These are phyloP conservation scores for Mortierella sp. DNA, from an alignment of 371 early-diverging fungal species.

Conservation along the genomic window DNA sequence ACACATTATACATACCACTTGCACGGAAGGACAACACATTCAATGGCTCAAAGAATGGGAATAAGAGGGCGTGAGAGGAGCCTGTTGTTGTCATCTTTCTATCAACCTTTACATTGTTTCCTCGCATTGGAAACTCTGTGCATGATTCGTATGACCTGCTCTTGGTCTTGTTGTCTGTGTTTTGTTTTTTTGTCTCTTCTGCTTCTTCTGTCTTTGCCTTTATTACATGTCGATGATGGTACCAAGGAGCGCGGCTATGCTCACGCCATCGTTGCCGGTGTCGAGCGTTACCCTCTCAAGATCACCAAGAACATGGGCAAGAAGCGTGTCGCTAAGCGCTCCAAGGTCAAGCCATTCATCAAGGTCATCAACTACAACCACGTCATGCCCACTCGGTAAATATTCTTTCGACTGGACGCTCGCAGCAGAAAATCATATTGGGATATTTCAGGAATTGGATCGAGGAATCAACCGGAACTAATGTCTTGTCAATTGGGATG, in stretches of 20 bases:
- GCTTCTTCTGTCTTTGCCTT: slow-evolving; percentile 19
- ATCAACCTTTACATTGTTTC: slow-evolving; percentile 33
- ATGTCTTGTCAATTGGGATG: too few species aligned
- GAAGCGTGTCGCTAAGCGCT: slow-evolving; percentile 95
- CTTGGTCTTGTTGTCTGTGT: too few species aligned
- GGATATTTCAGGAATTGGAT: too few species aligned
- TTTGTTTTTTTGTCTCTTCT: slow-evolving; percentile 23
- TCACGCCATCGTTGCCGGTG: slow-evolving; percentile 97
- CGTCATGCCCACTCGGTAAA: slow-evolving; percentile 97
- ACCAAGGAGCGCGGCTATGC: slow-evolving; percentile 94
- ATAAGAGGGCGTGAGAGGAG: too few species aligned
- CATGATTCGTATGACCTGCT: slow-evolving; percentile 56
- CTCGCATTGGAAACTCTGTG: slow-evolving; percentile 50
- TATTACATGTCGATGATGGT: slow-evolving; percentile 84
- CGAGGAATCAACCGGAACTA: too few species aligned
- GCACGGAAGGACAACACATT: too few species aligned
- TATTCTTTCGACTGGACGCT: background rate
- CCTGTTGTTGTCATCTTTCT: slow-evolving; percentile 7
- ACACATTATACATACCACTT: too few species aligned
- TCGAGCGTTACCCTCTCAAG: slow-evolving; percentile 96
- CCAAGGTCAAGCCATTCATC: slow-evolving; percentile 97
- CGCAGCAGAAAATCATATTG: too few species aligned
- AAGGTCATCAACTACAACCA: slow-evolving; percentile 99
- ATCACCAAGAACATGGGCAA: slow-evolving; percentile 94
- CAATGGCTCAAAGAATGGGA: too few species aligned